These are phyloP conservation scores for Pulveroboletus sp. DNA, from an alignment of 768 basidiomycete species.

Conservation along the genomic window DNA sequence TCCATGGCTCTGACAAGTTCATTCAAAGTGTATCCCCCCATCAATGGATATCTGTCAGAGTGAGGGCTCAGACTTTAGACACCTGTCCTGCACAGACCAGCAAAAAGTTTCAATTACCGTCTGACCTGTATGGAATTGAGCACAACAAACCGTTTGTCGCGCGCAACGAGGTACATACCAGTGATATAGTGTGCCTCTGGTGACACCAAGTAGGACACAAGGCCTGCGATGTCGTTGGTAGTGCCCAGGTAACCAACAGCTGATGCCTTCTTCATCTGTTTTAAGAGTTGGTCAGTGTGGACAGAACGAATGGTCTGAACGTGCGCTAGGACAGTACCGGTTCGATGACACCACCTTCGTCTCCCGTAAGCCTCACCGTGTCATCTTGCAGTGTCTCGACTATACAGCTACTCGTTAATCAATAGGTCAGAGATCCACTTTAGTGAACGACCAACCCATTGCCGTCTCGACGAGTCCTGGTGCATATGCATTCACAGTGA, in stretches of 20 bases:
- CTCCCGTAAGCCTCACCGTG: constrained; percentile 8
- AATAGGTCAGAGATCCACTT: background rate
- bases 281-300: background rate
- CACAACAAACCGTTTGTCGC: background rate
- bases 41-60: constrained; percentile 20
- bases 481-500: constrained; percentile 35
- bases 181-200: constrained; percentile 33
- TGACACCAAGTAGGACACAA: constrained; percentile 35
- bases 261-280: constrained; percentile 9
- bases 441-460: constrained; percentile 22
- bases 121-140: constrained; percentile 17
- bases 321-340: constrained; percentile 6
- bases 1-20: background rate
- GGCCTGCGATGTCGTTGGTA: constrained; percentile 31
- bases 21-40: constrained; percentile 25
- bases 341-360: constrained; percentile 10
- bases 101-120: constrained; percentile 16
- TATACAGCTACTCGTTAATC: constrained; percentile 1
- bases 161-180: constrained; percentile 17
- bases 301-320: background rate
- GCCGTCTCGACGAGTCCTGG: constrained; percentile 27
- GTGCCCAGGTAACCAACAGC: constrained; percentile 23
- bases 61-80: background rate
- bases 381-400: constrained; percentile 15
- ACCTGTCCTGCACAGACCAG: background rate